Evolutionary conservation across 2,329 filamentous ascomycete genomes (phyloP).

Genomic region (Aureobasidium sp.): DNA sequence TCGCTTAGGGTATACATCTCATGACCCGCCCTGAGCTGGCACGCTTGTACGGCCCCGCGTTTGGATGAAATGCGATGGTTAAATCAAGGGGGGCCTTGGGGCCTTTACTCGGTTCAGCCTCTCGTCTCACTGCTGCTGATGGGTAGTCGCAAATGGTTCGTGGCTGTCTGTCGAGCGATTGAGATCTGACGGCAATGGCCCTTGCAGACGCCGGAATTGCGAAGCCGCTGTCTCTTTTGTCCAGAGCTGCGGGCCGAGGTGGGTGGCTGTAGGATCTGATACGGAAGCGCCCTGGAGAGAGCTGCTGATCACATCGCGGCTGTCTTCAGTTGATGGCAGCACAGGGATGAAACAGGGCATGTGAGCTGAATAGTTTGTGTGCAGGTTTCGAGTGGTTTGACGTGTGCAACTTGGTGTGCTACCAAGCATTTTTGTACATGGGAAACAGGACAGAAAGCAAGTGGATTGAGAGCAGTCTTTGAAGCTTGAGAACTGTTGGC

Average conservation of each 20-base stretch:
- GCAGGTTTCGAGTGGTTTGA: not conserved
- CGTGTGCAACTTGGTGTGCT: not conserved
- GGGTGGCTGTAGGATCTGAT: not conserved
- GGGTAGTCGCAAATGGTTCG: not conserved
- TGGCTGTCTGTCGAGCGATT: not conserved
- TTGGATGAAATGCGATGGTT: not conserved
- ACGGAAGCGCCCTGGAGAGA: not conserved
- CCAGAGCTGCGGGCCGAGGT: not conserved
- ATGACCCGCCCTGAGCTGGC: not conserved
- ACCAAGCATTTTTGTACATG: not conserved
- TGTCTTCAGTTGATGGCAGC: not conserved
- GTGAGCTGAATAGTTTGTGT: not conserved
- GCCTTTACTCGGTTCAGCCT: not conserved
- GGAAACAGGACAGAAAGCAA: not conserved
- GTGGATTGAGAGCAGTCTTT: not conserved
- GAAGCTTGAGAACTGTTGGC: not conserved
- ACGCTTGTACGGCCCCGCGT: slow-evolving; percentile 7
- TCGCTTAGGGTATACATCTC: slow-evolving; percentile 5
- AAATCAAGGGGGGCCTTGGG: not conserved
- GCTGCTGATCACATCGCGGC: not conserved
- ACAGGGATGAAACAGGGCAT: not conserved
- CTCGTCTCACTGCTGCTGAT: not conserved
- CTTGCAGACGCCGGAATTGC: not conserved
- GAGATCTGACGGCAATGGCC: not conserved
- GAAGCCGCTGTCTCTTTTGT: not conserved